Conservation (phyloP, 129 eudicot species). For the Helianthus annuus region HanXRQr2.0-SUNRISE NC_035440.2:85119355-85119854, state of each 20-base stretch:
- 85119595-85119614: constrained; percentile 78
- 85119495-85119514: constrained; percentile 80
- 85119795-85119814: too few relatives aligned
- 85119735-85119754: too few relatives aligned
- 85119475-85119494: constrained; percentile 97
- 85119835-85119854: too few relatives aligned
- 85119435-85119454: constrained; percentile 89
- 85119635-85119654: constrained; percentile 60
- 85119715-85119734: too few relatives aligned
- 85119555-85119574: neutral
- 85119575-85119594: constrained; percentile 48
- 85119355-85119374: neutral
- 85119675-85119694: neutral
- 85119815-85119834: too few relatives aligned
- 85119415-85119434: constrained; percentile 96
- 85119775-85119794: too few relatives aligned
- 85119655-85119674: constrained; percentile 61
- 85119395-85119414: constrained; percentile 29
- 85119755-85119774: too few relatives aligned
- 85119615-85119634: constrained; percentile 93
- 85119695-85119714: too few relatives aligned
- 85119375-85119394: neutral
- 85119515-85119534: constrained; percentile 71
- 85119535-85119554: constrained; percentile 13
- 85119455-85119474: constrained; percentile 90